phyloP scores from a whole-genome alignment of 2,329 filamentous ascomycete species.

The Paracamarosporium sp. region DNA sequence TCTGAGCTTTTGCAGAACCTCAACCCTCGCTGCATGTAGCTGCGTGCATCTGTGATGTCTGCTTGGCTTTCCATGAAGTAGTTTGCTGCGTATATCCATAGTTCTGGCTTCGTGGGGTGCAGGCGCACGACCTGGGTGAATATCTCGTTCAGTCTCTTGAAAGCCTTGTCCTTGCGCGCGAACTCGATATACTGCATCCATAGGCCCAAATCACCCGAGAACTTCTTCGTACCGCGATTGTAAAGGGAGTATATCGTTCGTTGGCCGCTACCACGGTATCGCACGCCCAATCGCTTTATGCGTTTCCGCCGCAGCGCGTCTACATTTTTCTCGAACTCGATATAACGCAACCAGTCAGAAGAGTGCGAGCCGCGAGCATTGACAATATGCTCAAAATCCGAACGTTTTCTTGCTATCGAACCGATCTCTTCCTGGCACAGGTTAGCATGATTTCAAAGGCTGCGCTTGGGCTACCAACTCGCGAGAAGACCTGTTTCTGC shows the following conservation, averaged over 20 bases:
- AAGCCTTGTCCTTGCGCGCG: constrained; percentile 69
- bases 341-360: constrained; percentile 83
- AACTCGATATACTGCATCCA: constrained; percentile 94
- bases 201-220: constrained; percentile 78
- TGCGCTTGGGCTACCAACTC: constrained; percentile 57
- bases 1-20: constrained; percentile 82
- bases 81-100: constrained; percentile 87
- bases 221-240: constrained; percentile 83
- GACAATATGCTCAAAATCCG: constrained; percentile 90
- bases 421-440: constrained; percentile 78
- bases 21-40: constrained; percentile 87
- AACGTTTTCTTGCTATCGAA: constrained; percentile 86
- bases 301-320: constrained; percentile 83
- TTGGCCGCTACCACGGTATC: constrained; percentile 73
- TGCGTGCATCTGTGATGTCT: constrained; percentile 85
- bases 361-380: constrained; percentile 77
- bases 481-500: constrained; percentile 87
- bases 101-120: constrained; percentile 79
- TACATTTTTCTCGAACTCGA: constrained; percentile 70
- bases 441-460: constrained; percentile 11
- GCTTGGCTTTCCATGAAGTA: constrained; percentile 78
- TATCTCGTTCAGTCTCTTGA: constrained; percentile 66
- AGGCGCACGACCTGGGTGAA: constrained; percentile 76
- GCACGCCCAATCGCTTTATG: constrained; percentile 80
- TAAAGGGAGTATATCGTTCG: constrained; percentile 88